These are phyloP conservation scores for Pestalotiopsis sp. DNA, from an alignment of 2,329 filamentous ascomycete genomes.

Conservation along the genomic window DNA sequence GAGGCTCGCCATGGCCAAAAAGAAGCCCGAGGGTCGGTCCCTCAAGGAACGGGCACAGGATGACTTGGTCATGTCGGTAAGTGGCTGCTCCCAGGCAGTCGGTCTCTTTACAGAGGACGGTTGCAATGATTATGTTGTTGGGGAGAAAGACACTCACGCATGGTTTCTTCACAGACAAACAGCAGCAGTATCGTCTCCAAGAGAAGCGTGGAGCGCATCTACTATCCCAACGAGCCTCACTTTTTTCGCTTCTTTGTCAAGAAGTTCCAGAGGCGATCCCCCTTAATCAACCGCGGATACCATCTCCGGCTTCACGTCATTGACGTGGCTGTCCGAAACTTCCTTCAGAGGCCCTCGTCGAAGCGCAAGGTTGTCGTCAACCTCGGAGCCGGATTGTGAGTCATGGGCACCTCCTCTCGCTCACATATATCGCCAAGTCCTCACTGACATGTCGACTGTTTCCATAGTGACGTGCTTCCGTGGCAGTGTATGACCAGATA, in stretches of 20 bases:
- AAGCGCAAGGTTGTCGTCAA: slow-evolving; percentile 77
- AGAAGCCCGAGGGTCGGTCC: slow-evolving; percentile 18
- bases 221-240: slow-evolving; percentile 74
- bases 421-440: not conserved
- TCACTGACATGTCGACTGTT: not conserved
- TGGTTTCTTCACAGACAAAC: slow-evolving; percentile 63
- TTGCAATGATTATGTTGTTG: not conserved
- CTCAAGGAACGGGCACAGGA: slow-evolving; percentile 38
- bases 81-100: slow-evolving; percentile 20
- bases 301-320: slow-evolving; percentile 84
- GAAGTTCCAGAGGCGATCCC: slow-evolving; percentile 80
- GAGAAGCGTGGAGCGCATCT: slow-evolving; percentile 85
- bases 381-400: slow-evolving; percentile 87
- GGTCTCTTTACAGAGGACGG: not conserved
- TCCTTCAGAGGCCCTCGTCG: slow-evolving; percentile 56
- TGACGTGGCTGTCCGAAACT: slow-evolving; percentile 71
- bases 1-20: slow-evolving; percentile 7
- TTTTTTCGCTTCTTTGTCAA: slow-evolving; percentile 87
- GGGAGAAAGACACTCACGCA: not conserved
- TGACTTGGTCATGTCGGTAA: slow-evolving; percentile 53
- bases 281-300: slow-evolving; percentile 87
- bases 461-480: slow-evolving; percentile 74
- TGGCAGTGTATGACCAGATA: slow-evolving; percentile 79
- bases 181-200: slow-evolving; percentile 92
- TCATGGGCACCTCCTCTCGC: slow-evolving; percentile 18